A percentile compares a stretch with the other conserved stretches of the same genome.
phyloP scores from a whole-genome alignment of 345 rosid species.

The Euphorbia tirucalli region DNA sequence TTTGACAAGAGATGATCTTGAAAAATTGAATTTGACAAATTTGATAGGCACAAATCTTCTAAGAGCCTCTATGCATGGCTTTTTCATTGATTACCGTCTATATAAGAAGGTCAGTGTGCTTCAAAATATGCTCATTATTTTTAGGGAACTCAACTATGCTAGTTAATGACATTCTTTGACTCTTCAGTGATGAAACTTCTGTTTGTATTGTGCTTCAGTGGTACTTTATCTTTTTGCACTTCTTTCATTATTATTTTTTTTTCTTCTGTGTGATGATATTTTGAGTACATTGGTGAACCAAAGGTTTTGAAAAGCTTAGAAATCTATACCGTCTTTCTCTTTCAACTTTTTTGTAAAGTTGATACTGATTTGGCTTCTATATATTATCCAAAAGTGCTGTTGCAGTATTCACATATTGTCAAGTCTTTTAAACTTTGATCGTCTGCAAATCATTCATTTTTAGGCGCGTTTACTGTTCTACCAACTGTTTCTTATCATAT shows the following conservation, averaged over 20 bases:
- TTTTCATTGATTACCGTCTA: slow-evolving; percentile 64
- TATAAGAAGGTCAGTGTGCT: slow-evolving; percentile 65
- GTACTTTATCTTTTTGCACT: neutral
- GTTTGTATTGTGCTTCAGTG: neutral
- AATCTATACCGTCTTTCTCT: neutral
- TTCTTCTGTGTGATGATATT: neutral
- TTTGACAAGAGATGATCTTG: slow-evolving; percentile 80
- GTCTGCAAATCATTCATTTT: neutral
- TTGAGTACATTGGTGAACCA: neutral
- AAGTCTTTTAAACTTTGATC: neutral
- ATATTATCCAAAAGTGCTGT: neutral
- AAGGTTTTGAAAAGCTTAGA: neutral
- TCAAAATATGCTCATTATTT: neutral
- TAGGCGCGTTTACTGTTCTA: neutral
- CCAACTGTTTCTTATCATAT: neutral
- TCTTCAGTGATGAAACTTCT: neutral
- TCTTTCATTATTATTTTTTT: neutral
- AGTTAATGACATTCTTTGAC: neutral
- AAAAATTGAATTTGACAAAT: slow-evolving; percentile 71
- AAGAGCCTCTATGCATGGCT: slow-evolving; percentile 95
- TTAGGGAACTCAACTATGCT: neutral
- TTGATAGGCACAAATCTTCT: slow-evolving; percentile 88
- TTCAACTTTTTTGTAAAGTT: neutral
- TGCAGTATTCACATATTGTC: neutral
- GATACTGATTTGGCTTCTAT: neutral